Conservation (phyloP, 768 basidiomycete genomes). For the Termitomyces sp. region DNA sequence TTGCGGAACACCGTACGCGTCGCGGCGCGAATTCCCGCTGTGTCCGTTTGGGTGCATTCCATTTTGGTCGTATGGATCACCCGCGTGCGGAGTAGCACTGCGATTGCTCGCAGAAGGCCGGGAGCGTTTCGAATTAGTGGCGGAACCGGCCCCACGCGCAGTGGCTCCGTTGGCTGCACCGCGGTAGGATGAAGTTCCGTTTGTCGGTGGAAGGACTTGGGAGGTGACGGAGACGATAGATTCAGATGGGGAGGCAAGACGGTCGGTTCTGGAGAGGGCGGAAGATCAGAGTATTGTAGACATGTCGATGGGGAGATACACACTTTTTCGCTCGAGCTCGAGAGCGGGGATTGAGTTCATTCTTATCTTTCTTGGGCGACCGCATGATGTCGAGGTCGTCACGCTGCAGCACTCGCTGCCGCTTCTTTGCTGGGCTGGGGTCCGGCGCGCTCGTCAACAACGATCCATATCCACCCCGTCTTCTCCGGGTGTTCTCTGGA, state of each 20-base stretch:
- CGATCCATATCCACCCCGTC: conserved; percentile 52
- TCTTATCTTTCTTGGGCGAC: conserved; percentile 63
- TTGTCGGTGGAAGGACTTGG: conserved; percentile 42
- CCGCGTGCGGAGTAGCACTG: conserved; percentile 33
- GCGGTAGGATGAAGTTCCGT: conserved; percentile 21
- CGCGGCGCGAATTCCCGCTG: conserved; percentile 24
- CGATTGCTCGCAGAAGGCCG: conserved; percentile 35
- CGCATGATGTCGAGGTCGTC: conserved; percentile 57
- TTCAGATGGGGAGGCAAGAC: conserved; percentile 66
- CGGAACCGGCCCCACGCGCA: conserved; percentile 8
- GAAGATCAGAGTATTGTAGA: conserved; percentile 7
- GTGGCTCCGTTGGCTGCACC: conserved; percentile 22
- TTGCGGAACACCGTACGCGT: conserved; percentile 45
- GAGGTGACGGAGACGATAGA: conserved; percentile 71
- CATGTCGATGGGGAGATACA: conserved; percentile 18
- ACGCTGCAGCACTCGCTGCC: conserved; percentile 45
- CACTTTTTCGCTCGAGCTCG: conserved; percentile 61
- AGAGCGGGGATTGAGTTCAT: conserved; percentile 40
- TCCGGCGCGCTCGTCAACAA: conserved; percentile 51
- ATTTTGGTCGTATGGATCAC: conserved; percentile 31
- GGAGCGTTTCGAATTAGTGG: conserved; percentile 34
- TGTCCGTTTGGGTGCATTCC: conserved; percentile 14
- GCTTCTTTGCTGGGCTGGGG: conserved; percentile 63
- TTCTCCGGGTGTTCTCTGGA: conserved; percentile 60
- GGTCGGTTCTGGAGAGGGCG: conserved; percentile 45